Evolutionary conservation across 2,329 filamentous ascomycete species (phyloP).

Genomic region (Aspergillus terreus): DNA sequence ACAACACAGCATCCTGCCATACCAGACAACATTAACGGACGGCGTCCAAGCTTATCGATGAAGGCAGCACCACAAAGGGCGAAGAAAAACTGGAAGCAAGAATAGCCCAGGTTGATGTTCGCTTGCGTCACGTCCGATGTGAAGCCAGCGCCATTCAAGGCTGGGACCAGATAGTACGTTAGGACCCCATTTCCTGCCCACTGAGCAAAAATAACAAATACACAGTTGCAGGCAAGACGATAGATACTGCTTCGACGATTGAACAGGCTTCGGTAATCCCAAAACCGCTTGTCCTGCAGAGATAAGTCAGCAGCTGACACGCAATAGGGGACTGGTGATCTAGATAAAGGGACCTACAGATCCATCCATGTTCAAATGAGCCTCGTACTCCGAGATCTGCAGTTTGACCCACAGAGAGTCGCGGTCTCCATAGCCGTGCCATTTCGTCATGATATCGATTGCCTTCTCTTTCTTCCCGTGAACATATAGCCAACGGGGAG

Average conservation of each 20-base stretch:
- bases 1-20: constrained; percentile 46
- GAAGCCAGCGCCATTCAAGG: constrained; percentile 52
- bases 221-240: constrained; percentile 48
- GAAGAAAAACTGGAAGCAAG: constrained; percentile 53
- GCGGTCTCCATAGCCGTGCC: constrained; percentile 50
- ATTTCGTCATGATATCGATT: constrained; percentile 53
- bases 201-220: constrained; percentile 53
- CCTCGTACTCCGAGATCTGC: constrained; percentile 32
- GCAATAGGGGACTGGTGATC: neutral
- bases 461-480: constrained; percentile 58
- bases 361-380: constrained; percentile 26
- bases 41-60: constrained; percentile 56
- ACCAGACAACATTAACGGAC: constrained; percentile 52
- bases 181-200: constrained; percentile 20
- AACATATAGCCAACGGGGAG: constrained; percentile 59
- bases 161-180: constrained; percentile 55
- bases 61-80: constrained; percentile 52
- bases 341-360: constrained; percentile 4
- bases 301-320: neutral
- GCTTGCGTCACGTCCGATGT: constrained; percentile 47
- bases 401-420: constrained; percentile 29
- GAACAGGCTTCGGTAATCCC: constrained; percentile 56
- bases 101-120: constrained; percentile 54
- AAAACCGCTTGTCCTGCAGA: constrained; percentile 53
- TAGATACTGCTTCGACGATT: constrained; percentile 48